phyloP scores from a whole-genome alignment of 2,329 filamentous ascomycete species.

The Botrytis medusae region DNA sequence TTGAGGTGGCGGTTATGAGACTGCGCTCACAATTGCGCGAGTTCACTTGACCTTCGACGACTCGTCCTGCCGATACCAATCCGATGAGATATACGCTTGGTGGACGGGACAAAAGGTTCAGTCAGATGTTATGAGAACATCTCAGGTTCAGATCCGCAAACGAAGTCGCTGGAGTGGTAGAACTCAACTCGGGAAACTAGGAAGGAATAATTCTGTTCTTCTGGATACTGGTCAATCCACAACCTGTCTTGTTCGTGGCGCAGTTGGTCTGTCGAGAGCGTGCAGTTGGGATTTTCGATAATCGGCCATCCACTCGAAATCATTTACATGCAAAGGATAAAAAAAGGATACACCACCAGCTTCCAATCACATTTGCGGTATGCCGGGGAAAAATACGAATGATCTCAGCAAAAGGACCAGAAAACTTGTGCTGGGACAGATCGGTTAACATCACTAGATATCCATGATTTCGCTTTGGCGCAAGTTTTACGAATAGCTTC shows the following conservation, averaged over 20 bases:
- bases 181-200: background rate
- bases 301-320: background rate
- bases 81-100: background rate
- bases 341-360: background rate
- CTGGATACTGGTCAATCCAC: background rate
- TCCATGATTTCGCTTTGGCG: background rate
- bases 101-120: background rate
- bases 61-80: background rate
- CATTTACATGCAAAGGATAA: background rate
- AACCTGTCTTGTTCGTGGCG: too few species aligned
- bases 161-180: background rate
- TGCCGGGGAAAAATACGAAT: background rate
- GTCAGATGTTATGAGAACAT: background rate
- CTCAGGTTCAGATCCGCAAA: background rate
- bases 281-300: too few species aligned
- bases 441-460: background rate
- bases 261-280: background rate
- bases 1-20: background rate
- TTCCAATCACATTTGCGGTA: background rate
- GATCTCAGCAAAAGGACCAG: background rate
- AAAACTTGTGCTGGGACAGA: background rate
- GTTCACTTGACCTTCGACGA: background rate
- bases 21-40: background rate
- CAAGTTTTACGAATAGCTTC: background rate
- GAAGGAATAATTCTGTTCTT: background rate